Evolutionary conservation across 306 rosid genomes (phyloP), one percentile per base, ranked within the genome.

Genomic region (Benincasa hispida): DNA sequence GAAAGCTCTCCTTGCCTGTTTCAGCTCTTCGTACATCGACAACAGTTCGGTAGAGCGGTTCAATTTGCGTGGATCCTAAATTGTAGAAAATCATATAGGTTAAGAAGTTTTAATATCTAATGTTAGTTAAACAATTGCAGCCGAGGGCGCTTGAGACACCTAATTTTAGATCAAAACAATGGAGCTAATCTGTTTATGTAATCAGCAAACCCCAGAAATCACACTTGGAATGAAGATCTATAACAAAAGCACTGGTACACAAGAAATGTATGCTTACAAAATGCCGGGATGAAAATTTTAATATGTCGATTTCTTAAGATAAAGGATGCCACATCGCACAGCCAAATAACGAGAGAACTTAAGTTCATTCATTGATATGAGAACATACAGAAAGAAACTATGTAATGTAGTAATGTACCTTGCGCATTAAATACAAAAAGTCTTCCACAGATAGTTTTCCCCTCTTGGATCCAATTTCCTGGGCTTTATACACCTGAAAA

Each of bases 401-500:
- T 35, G 39, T 28, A 70, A 58, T 50, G 58, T 85, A 91, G 39
- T 22, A 76, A 58, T 50, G 58, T 86, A 91, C 97, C 96, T 91
- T 94, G 85, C 95, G 97, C 79, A 94, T 90, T 78, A 91, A 79
- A 85, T 91, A 88, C 69, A 94, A 87, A 74, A 94, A 90, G 83
- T 94, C 97, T 72, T 94, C 96, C 76, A 90, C 97, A 4, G 96
- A 82, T 53, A 94, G 82, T 87, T 91, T 94, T 80, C 98, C 97
- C 78, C 96, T 82, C 84, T 83, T 91, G 14, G 97, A 90, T 79
- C 98, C 96, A 81, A 85, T 87, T 81, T 94, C 97, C 85, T 91
- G 96, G 65, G 96, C 97, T 87, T 90, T 91, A 82, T 91, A 93
- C n/a, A 89, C 91, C 97, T 94, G 76, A 72, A 86, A 6, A n/a